These are phyloP conservation scores for Coemansia sp. DNA, from an alignment of 192 early-diverging fungal genomes.

Conservation along the genomic window DNA sequence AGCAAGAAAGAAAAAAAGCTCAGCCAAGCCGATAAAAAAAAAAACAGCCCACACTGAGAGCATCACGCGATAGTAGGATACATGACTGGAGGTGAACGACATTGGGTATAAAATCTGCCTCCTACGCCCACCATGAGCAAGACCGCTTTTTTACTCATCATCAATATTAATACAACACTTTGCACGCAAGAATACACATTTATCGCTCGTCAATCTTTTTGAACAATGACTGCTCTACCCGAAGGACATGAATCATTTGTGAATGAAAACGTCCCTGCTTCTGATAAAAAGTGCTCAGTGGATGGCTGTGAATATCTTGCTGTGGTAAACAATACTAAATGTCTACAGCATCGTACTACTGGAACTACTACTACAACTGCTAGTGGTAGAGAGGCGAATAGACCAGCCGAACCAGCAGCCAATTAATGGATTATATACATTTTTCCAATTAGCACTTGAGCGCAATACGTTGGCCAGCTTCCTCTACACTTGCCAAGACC, in stretches of 20 bases:
- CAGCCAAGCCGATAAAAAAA: not conserved
- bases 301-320: no score
- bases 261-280: not conserved
- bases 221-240: not conserved
- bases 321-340: no score
- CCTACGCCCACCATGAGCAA: no score
- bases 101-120: not conserved
- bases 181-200: not conserved
- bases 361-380: no score
- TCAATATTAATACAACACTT: not conserved
- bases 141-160: not conserved
- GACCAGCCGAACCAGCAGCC: no score
- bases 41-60: not conserved
- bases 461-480: no score
- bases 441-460: no score
- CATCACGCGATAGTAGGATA: not conserved
- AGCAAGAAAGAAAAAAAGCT: not conserved
- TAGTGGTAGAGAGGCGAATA: no score
- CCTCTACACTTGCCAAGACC: no score
- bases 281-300: no score
- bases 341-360: no score
- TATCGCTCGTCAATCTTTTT: not conserved
- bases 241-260: not conserved
- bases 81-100: not conserved
- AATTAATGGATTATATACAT: no score